Evolutionary conservation across 805 yeast species (phyloP).

Genomic region (Wickerhamomyces ciferrii): DNA sequence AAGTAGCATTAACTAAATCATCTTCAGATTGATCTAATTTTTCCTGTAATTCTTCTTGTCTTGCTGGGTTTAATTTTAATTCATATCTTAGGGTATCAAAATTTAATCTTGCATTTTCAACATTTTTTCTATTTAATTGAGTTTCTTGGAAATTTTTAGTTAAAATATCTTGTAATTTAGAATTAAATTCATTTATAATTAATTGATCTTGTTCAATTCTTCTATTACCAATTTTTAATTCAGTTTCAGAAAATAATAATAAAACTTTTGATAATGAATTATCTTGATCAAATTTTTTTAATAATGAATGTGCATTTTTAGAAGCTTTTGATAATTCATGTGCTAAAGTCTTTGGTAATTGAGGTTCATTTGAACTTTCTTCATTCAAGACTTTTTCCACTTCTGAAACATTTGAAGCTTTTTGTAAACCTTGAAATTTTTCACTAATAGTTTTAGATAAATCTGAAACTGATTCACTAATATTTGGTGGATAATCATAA

Average conservation of each 20-base stretch:
- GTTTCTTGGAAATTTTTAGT: conserved; percentile 58
- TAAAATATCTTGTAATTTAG: conserved; percentile 45
- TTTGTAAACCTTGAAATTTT: conserved; percentile 54
- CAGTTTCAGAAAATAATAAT: conserved; percentile 47
- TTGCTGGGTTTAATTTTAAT: conserved; percentile 25
- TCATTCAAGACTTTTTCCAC: conserved; percentile 50
- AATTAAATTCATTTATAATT: conserved; percentile 55
- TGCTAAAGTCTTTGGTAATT: conserved; percentile 64
- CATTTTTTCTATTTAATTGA: conserved; percentile 56
- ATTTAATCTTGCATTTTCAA: conserved; percentile 62
- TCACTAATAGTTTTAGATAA: conserved; percentile 52
- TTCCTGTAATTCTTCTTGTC: conserved; percentile 14
- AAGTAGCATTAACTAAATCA: conserved; percentile 74
- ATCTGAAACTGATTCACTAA: conserved; percentile 59
- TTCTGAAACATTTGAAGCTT: conserved; percentile 62
- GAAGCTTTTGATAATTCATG: conserved; percentile 35
- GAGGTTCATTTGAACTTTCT: conserved; percentile 14
- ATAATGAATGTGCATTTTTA: conserved; percentile 32
- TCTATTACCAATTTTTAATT: conserved; percentile 59
- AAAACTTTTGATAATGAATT: conserved; percentile 18
- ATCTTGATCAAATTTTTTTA: conserved; percentile 26
- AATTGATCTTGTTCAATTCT: conserved; percentile 66
- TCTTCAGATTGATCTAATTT: conserved; percentile 59
- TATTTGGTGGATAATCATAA: conserved; percentile 80
- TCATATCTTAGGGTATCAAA: conserved; percentile 69